Base-by-base conservation (phyloP, 257 asterid genomes). In the Penstemon barbatus region DNA sequence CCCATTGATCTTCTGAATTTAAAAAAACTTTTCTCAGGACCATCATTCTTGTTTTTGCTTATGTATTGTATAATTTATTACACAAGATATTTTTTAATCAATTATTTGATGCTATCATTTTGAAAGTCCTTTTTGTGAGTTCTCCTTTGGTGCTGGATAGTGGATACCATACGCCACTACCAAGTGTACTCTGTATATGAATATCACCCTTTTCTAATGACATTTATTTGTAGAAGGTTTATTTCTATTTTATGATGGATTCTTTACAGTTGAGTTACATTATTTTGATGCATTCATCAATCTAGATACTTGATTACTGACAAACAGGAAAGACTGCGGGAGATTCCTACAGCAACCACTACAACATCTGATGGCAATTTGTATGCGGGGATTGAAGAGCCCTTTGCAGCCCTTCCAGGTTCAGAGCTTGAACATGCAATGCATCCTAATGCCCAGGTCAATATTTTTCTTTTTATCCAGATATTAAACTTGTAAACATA, bases 241-340 rank as follows among this genome's bases (percentile, higher is more conserved):
- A 11, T 12, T 53, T 55, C 6, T 53, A 41, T 53, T 3, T 39
- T 56, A 18, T 60, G 13, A 45, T 45, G 48, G 70, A 70, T 54
- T 71, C 57, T 40, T 19, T 12, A 11, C 41, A 38, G 8, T 66
- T 25, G 66, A 66, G 71, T 13, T 18, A 57, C 8, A 37, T 71
- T 48, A n/a, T 51, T 57, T 55, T 49, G 25, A 58, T 45, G 8
- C 65, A 13, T 36, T 54, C 40, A 63, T 66, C 15, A n/a, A 53
- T 11, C 46, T 61, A 43, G 13, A 66, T 0, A 48, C 50, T 73
- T 71, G 58, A 49, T 58, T 72, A 66, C 61, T 81, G 19, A 61
- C 61, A 71, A 84, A 62, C 87, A 94, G 98, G 98, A 87, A 59
- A 78, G 95, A 77, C 91, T 94, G 74, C 81, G 87, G 71, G 99